Evolutionary conservation across 176 grass and related monocot species (phyloP).

Genomic region (Carex cristatella): DNA sequence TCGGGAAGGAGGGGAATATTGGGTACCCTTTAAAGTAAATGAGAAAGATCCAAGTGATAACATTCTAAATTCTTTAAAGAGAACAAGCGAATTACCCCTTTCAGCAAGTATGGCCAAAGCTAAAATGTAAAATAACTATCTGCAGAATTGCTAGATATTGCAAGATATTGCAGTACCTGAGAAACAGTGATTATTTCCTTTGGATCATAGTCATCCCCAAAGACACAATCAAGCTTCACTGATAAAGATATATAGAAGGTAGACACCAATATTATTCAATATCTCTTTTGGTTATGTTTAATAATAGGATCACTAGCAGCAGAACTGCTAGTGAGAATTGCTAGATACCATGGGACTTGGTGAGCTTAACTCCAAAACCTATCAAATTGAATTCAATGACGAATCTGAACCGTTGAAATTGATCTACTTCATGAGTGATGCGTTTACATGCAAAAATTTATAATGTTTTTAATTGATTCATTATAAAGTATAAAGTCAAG

Average conservation of each 20-base stretch:
- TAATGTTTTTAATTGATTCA: no score
- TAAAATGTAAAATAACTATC: background rate
- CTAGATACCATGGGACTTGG: no score
- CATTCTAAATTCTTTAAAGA: background rate
- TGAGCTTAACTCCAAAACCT: no score
- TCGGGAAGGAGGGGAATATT: background rate
- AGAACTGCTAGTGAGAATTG: no score
- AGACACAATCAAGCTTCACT: constrained; percentile 96
- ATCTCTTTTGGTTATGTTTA: background rate
- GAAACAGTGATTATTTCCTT: constrained; percentile 78
- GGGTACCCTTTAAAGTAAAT: background rate
- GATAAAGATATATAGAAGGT: constrained; percentile 20
- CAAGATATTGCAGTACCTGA: constrained; percentile 40
- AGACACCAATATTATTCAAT: background rate
- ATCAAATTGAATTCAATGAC: no score
- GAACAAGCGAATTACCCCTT: background rate
- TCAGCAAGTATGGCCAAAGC: background rate
- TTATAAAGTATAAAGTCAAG: no score
- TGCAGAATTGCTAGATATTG: background rate
- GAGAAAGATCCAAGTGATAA: background rate
- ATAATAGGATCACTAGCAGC: background rate
- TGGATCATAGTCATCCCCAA: constrained; percentile 64
- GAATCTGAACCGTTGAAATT: no score
- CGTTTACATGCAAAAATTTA: no score
- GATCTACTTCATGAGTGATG: no score